These are phyloP conservation scores for Claviceps purpurea DNA, from an alignment of 2,329 filamentous ascomycete species.

Conservation along the genomic window DNA sequence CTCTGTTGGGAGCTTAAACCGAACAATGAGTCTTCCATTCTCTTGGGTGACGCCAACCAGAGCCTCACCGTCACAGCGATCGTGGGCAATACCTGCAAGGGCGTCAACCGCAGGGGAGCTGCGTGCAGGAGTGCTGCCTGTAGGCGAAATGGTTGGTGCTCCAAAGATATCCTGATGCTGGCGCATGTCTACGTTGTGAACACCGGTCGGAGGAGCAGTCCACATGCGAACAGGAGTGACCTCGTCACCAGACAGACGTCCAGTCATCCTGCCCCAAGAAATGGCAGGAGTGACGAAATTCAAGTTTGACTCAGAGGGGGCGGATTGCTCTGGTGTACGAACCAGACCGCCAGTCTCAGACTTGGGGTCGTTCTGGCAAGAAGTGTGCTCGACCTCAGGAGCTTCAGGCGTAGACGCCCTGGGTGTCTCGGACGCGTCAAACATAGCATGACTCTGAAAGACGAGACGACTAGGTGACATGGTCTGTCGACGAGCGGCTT, in stretches of 20 bases:
- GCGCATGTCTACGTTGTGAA: conserved; percentile 22
- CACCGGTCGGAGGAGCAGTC: conserved; percentile 8
- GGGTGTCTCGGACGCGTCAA: not conserved
- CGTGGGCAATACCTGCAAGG: conserved; percentile 15
- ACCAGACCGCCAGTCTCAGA: not conserved
- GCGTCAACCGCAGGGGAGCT: conserved; percentile 10
- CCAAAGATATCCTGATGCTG: conserved; percentile 23
- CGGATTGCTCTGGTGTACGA: conserved; percentile 1
- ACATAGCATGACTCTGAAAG: not conserved
- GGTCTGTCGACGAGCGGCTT: conserved; percentile 14
- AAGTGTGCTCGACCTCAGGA: not conserved
- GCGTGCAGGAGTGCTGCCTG: not conserved
- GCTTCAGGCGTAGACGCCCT: not conserved
- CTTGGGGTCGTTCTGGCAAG: not conserved
- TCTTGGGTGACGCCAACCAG: conserved; percentile 17
- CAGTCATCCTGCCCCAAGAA: conserved; percentile 8
- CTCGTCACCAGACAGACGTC: conserved; percentile 1
- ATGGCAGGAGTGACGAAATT: conserved; percentile 7
- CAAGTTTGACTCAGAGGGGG: not conserved
- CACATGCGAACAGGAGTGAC: conserved; percentile 3
- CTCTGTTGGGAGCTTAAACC: conserved; percentile 24
- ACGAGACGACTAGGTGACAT: conserved; percentile 16
- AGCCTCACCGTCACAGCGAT: conserved; percentile 16
- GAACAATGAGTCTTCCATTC: conserved; percentile 20
- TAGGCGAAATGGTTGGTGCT: conserved; percentile 7